Percentiles rank a stretch among this genome's conserved stretches.
Conservation (phyloP, 2,329 filamentous ascomycete species). For the Penicillium aurantiogriseum region DNA sequence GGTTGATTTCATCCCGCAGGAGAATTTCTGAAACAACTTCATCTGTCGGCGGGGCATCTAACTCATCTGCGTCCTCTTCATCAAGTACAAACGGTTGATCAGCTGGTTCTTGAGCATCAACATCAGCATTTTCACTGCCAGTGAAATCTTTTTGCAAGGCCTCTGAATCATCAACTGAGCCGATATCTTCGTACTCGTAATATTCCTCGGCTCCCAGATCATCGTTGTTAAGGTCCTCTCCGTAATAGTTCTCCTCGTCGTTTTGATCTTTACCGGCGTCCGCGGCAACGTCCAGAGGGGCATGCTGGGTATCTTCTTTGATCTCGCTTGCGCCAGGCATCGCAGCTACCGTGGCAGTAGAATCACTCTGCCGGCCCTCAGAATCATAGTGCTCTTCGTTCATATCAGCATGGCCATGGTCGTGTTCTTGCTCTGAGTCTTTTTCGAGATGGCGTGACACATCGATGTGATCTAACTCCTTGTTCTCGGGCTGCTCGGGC, state of each 20-base stretch:
- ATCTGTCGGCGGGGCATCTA: constrained; percentile 12
- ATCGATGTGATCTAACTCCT: not conserved
- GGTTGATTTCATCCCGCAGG: constrained; percentile 11
- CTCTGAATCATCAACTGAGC: constrained; percentile 13
- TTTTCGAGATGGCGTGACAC: constrained; percentile 10
- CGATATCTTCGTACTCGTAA: constrained; percentile 16
- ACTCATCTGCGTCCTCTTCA: constrained; percentile 9
- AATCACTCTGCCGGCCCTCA: constrained; percentile 33
- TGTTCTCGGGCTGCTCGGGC: not conserved
- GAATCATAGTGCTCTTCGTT: constrained; percentile 25
- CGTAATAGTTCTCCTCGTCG: constrained; percentile 17
- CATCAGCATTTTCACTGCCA: constrained; percentile 6
- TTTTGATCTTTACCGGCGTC: constrained; percentile 37
- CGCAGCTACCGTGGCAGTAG: constrained; percentile 29
- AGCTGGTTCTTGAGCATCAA: constrained; percentile 4
- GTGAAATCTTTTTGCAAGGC: constrained; percentile 10
- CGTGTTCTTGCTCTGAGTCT: constrained; percentile 16
- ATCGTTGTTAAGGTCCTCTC: constrained; percentile 16
- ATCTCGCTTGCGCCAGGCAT: constrained; percentile 13
- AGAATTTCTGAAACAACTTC: constrained; percentile 13
- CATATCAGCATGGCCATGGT: constrained; percentile 6
- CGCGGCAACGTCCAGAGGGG: constrained; percentile 4
- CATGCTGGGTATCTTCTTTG: constrained; percentile 19
- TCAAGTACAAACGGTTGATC: constrained; percentile 12
- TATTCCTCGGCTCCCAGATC: constrained; percentile 11